Conservation (phyloP, 352 stramenopile genomes). For the Globisporangium lucens region DNA sequence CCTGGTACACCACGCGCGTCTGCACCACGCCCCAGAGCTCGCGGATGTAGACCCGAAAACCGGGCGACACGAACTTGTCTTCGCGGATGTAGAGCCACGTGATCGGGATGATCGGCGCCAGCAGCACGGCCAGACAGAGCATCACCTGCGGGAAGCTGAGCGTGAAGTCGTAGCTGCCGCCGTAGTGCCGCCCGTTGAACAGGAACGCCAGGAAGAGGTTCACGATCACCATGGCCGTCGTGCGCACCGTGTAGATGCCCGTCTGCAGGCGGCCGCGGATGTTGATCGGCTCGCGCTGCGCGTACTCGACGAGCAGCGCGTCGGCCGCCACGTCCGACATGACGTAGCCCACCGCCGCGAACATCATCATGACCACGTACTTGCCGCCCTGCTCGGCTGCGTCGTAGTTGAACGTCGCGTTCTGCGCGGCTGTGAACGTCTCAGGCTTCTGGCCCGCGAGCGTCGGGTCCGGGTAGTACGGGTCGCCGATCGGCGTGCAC, state of each 20-base stretch:
- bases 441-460: slow-evolving; percentile 16
- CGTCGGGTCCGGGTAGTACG: slow-evolving; percentile 39
- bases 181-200: slow-evolving; percentile 61
- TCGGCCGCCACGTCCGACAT: slow-evolving; percentile 75
- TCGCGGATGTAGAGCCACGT: slow-evolving; percentile 35
- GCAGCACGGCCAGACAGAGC: slow-evolving; percentile 13
- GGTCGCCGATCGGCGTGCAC: slow-evolving; percentile 30
- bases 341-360: slow-evolving; percentile 70
- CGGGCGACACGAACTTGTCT: slow-evolving; percentile 16
- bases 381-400: slow-evolving; percentile 34
- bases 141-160: slow-evolving; percentile 42
- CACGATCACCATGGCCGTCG: slow-evolving; percentile 30
- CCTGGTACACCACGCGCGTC: slow-evolving; percentile 43
- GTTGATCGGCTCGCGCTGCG: slow-evolving; percentile 38
- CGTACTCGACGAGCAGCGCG: slow-evolving; percentile 25
- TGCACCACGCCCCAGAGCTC: slow-evolving; percentile 38
- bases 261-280: slow-evolving; percentile 42
- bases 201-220: slow-evolving; percentile 37
- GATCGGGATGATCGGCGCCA: slow-evolving; percentile 16
- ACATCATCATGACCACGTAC: slow-evolving; percentile 72
- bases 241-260: slow-evolving; percentile 44
- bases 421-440: slow-evolving; percentile 27
- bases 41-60: slow-evolving; percentile 22
- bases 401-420: slow-evolving; percentile 28
- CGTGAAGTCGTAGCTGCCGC: slow-evolving; percentile 46